Percentiles rank a stretch among this genome's conserved stretches.
Conservation (phyloP, 306 rosid genomes). For the Chamaecrista fasciculata region DNA sequence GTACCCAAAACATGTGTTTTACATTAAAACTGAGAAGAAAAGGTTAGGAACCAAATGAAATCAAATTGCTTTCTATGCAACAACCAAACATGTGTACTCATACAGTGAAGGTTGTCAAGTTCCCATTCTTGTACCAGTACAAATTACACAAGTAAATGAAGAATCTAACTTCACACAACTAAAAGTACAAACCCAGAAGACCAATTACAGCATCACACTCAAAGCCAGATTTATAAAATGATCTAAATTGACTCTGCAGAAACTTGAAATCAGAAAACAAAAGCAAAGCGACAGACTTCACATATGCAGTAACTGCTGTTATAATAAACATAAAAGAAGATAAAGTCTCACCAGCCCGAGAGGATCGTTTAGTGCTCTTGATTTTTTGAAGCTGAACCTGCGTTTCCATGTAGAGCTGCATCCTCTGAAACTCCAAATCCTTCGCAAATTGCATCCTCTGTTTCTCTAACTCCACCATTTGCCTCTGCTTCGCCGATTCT, state of each 20-base stretch:
- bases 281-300: neutral
- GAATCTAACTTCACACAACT: neutral
- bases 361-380: slow-evolving; percentile 46
- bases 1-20: neutral
- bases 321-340: neutral
- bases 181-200: neutral
- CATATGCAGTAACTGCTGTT: neutral
- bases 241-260: neutral
- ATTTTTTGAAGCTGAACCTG: slow-evolving; percentile 52
- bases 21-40: neutral
- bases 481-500: slow-evolving; percentile 52
- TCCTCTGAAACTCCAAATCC: slow-evolving; percentile 67
- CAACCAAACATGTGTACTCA: neutral
- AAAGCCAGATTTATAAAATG: neutral
- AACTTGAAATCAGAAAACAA: neutral
- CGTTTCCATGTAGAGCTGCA: slow-evolving; percentile 62
- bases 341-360: slow-evolving; percentile 40
- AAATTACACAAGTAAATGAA: neutral
- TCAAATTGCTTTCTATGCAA: neutral
- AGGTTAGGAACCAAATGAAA: neutral
- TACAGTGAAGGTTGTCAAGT: neutral
- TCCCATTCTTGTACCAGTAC: neutral
- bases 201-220: slow-evolving; percentile 6
- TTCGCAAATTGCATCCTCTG: slow-evolving; percentile 67
- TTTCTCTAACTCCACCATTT: slow-evolving; percentile 68